Evolutionary conservation across 345 rosid species (phyloP), one percentile per base, ranked within the genome.

Genomic region (Aurinia saxatilis): DNA sequence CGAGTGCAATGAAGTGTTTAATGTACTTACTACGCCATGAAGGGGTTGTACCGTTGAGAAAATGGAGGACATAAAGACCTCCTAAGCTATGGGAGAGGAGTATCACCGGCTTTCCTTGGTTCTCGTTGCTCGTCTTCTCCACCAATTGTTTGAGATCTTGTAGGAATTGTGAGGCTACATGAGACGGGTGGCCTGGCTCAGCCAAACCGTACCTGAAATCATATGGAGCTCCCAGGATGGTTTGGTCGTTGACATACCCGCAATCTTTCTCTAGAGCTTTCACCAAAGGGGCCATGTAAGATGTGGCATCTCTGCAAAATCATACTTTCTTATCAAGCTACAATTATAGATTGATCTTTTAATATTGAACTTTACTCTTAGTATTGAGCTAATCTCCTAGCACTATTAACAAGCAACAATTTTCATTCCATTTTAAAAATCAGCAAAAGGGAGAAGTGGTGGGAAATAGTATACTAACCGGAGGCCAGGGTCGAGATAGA

Each of bases 131-230:
- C 0, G 93, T 85, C 35, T 66, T 77, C 42, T 89, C 96, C 6
- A 85, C 76, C 42, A 92, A 38, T 15, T 68, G 62, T 57, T 73
- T 81, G 7, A 92, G 76, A 73, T 92, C 95, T 50, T 71, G 63
- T 42, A 89, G 30, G 63, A 74, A 89, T 50, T 75, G 79, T 58
- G 93, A 70, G 15, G 96, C 98, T 31, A 81, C 86, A 1, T 29
- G 70, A 2, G 84, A 80, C 18, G 90, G 83, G 61, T 81, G 95
- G 11, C 91, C 95, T 5, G 75, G 63, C 3, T 80, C 80, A 0
- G 95, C 93, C 52, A 87, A 58, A 7, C 95, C 98, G 6, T 92
- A 84, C 39, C 98, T 83, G 49, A 86, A 92, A 65, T 89, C 98
- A 14, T 92, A 92, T 0, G 98, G 96, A 42, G 98, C 95, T 65